phyloP scores from a whole-genome alignment of 495 filamentous ascomycete species.

The Annulohypoxylon stygium region DNA sequence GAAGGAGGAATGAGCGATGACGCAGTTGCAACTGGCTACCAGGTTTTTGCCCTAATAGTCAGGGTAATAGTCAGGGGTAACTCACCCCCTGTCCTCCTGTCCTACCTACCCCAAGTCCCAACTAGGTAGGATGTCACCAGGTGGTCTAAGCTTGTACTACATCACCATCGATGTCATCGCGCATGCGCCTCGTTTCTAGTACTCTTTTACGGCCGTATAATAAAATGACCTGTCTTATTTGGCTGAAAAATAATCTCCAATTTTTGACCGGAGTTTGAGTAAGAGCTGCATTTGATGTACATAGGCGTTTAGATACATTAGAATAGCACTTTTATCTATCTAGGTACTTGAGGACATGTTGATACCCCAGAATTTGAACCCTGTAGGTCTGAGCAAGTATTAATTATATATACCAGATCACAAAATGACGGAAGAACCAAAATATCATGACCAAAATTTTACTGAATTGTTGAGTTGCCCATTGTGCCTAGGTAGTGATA shows the following conservation, averaged over 20 bases:
- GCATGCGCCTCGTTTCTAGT: neutral
- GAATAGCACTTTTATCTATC: too few species aligned
- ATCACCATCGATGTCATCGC: constrained; percentile 4
- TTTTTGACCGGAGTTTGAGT: too few species aligned
- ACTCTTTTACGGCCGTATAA: neutral
- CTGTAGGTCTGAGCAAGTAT: too few species aligned
- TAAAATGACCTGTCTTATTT: too few species aligned
- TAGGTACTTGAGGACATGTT: neutral
- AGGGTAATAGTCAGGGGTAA: constrained; percentile 31
- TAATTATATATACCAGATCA: constrained; percentile 2
- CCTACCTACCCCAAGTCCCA: constrained; percentile 1
- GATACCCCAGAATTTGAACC: neutral
- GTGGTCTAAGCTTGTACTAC: neutral
- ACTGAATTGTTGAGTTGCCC: constrained; percentile 29
- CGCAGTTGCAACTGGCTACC: constrained; percentile 40
- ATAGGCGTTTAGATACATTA: too few species aligned
- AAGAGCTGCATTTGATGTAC: too few species aligned
- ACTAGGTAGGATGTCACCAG: neutral
- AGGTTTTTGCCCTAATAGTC: constrained; percentile 26
- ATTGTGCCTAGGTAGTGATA: constrained; percentile 8
- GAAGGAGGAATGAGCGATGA: constrained; percentile 42
- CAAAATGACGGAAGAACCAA: neutral
- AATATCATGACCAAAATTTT: constrained; percentile 13
- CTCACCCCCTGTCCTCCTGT: constrained; percentile 16
- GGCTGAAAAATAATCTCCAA: too few species aligned